phyloP scores from a whole-genome alignment of 108 stramenopile species.

The Cyclotella atomus region DNA sequence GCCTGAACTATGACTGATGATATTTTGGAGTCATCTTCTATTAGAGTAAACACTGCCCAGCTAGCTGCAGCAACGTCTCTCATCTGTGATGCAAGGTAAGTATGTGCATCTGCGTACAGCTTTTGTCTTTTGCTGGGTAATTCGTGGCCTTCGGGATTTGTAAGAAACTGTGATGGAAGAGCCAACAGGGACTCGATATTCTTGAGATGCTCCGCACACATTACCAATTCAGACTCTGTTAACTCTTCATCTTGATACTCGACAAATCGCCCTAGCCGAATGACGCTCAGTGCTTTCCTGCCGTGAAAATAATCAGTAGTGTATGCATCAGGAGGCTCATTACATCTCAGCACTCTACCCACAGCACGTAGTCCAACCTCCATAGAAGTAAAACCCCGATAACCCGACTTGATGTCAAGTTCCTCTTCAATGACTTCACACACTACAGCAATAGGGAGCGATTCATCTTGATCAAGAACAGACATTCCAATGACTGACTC shows the following conservation, averaged over 20 bases:
- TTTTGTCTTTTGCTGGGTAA: neutral
- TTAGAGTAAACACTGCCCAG: constrained; percentile 30
- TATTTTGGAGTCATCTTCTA: constrained; percentile 6
- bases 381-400: constrained; percentile 36
- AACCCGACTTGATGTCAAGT: constrained; percentile 27
- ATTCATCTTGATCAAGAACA: constrained; percentile 32
- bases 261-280: constrained; percentile 27
- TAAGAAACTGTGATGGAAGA: constrained; percentile 6
- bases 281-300: constrained; percentile 20
- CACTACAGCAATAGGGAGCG: constrained; percentile 28
- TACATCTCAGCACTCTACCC: constrained; percentile 18
- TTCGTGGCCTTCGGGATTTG: neutral
- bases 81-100: neutral
- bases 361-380: constrained; percentile 42
- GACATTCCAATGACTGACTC: constrained; percentile 40
- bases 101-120: constrained; percentile 12
- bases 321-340: neutral
- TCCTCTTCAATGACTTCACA: constrained; percentile 47
- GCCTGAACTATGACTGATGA: constrained; percentile 25
- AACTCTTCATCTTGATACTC: constrained; percentile 34
- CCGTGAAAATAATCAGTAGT: neutral
- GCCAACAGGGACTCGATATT: constrained; percentile 25
- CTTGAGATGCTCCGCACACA: constrained; percentile 7
- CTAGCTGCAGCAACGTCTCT: constrained; percentile 20
- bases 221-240: neutral